Conservation (phyloP, 2,329 filamentous ascomycete species). For the Penicillium sp. region DNA sequence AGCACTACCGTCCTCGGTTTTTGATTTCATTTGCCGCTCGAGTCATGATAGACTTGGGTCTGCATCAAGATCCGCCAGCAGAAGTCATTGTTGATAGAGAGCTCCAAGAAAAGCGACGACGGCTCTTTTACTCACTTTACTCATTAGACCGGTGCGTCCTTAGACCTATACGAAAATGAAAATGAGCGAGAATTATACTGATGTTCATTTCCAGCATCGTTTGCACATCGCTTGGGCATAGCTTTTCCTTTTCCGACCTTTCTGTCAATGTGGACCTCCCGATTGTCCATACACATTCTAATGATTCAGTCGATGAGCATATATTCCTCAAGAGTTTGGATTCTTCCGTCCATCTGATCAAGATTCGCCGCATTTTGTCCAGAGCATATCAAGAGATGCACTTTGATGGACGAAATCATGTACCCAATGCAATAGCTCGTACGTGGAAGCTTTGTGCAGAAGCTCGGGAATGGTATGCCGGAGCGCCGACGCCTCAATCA, state of each 20-base stretch:
- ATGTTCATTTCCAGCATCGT: conserved; percentile 59
- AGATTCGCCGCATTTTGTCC: conserved; percentile 80
- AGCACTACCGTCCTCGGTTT: conserved; percentile 92
- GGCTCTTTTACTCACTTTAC: conserved; percentile 88
- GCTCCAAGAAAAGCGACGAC: conserved; percentile 71
- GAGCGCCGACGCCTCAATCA: conserved; percentile 64
- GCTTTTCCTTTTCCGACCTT: conserved; percentile 95
- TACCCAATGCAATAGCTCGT: conserved; percentile 58
- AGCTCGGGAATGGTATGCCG: conserved; percentile 73
- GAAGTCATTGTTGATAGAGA: conserved; percentile 64
- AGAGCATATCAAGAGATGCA: conserved; percentile 86
- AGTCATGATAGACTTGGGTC: conserved; percentile 81
- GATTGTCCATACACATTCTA: conserved; percentile 43
- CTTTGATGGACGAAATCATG: conserved; percentile 67
- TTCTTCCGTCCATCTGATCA: conserved; percentile 73
- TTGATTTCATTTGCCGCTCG: conserved; percentile 85
- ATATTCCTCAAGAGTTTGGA: conserved; percentile 58
- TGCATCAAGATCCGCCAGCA: conserved; percentile 83
- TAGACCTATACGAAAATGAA: too few species aligned
- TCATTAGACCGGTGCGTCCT: conserved; percentile 70
- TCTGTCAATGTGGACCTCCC: conserved; percentile 66
- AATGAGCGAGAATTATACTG: not conserved
- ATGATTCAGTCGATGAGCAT: conserved; percentile 38
- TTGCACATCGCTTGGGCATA: conserved; percentile 79
- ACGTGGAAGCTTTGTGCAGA: conserved; percentile 46